Base-by-base conservation (phyloP, 2,329 filamentous ascomycete genomes). In the Ustilaginoidea virens region DNA sequence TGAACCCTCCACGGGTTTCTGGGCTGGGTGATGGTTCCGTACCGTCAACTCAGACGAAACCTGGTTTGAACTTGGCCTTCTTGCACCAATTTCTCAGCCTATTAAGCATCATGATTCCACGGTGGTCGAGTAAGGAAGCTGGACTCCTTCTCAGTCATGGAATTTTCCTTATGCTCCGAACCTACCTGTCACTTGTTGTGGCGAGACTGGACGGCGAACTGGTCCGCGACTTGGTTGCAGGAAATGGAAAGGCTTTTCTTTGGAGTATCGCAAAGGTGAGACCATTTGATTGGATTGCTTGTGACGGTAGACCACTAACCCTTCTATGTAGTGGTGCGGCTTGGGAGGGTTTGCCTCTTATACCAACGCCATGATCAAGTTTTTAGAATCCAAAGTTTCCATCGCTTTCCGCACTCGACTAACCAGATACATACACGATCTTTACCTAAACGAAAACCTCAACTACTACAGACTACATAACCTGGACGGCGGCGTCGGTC, bases 281-380 rank as follows among this genome's bases (percentile, higher is more conserved):
- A 16, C 7, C 22, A 7, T 15, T 13, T 7, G 15, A 9, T 7
- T 28, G 20, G 16, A 18, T 5, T 25, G 11, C 15, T 29, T 17
- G 15, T 25, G 24, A 25, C 24, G n/a, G 8, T 25, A 8, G 14
- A 25, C 3, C 14, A 7, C 14, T 35, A 22, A 36, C 26, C 22
- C 25, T 30, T 17, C 21, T 38, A 28, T 25, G 36, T 29, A 73
- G 63, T 98, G 90, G 90, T 85, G 86, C 39, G 85, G 87, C 3
- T 76, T 98, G 20, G 90, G 90, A 23, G 82, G 80, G 3, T 75
- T 96, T 38, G 87, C 86, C 7, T 92, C 87, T 1, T 98, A 98
- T 48, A 94, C 87, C 28, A 98, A 98, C 52, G 85, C 87, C 31
- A 94, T 92, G 80, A 98, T 98, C 63, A 96, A 96, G 54, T 98